Conservation (phyloP, 805 yeast genomes). For the Metschnikowia lunata region DNA sequence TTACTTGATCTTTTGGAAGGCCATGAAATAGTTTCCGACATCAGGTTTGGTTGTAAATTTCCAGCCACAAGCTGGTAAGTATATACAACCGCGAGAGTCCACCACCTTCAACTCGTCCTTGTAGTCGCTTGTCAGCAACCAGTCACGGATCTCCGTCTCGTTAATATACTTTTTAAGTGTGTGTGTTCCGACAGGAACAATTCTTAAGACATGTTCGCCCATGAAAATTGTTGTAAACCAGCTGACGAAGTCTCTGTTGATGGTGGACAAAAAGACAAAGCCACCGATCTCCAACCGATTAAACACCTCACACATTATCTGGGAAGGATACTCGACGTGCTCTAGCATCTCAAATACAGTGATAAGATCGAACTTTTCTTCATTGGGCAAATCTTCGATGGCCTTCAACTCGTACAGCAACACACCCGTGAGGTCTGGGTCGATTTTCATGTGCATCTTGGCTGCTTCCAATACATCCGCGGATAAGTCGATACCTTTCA, state of each 20-base stretch:
- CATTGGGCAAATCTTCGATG: conserved; percentile 51
- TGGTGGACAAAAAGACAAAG: conserved; percentile 81
- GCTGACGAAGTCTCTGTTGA: conserved; percentile 79
- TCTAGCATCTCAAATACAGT: conserved; percentile 94
- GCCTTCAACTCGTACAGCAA: conserved; percentile 58
- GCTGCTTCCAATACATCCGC: conserved; percentile 82
- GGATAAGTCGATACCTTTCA: conserved; percentile 83
- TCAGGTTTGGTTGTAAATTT: conserved; percentile 52
- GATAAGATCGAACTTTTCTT: conserved; percentile 63
- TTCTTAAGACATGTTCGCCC: conserved; percentile 74
- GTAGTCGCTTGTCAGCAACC: conserved; percentile 46
- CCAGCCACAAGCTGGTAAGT: conserved; percentile 86
- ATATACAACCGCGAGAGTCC: conserved; percentile 72
- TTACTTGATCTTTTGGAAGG: conserved; percentile 49
- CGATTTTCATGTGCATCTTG: conserved; percentile 55
- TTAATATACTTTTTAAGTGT: conserved; percentile 81
- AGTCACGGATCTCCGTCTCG: conserved; percentile 61
- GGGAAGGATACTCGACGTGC: conserved; percentile 84
- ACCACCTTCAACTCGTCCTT: conserved; percentile 49
- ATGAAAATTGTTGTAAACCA: conserved; percentile 91
- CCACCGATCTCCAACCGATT: conserved; percentile 74
- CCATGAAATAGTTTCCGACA: conserved; percentile 87
- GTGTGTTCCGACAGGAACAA: conserved; percentile 94
- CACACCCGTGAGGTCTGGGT: conserved; percentile 56
- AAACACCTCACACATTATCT: conserved; percentile 66